phyloP scores from a whole-genome alignment of 352 stramenopile species.

The Phytophthora niederhauseri region DNA sequence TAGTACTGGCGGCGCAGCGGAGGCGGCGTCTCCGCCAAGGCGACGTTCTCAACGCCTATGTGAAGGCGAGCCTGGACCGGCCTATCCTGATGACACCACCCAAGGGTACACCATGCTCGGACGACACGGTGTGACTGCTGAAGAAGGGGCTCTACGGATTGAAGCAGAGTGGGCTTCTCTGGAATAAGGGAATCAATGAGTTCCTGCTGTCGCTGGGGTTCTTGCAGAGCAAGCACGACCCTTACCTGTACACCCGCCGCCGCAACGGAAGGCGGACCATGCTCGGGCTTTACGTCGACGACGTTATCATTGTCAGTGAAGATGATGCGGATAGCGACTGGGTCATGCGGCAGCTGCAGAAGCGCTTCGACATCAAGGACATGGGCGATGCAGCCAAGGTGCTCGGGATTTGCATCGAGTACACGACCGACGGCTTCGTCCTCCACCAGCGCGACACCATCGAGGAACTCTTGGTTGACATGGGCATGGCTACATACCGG shows the following conservation, averaged over 20 bases:
- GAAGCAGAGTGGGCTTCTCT: conserved; percentile 6
- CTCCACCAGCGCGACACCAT: neutral
- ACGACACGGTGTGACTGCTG: neutral
- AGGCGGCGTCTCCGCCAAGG: no score
- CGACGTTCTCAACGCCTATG: no score
- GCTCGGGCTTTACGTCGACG: neutral
- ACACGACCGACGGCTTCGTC: neutral
- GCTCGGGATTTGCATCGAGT: neutral
- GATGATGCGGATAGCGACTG: neutral
- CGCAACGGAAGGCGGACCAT: neutral
- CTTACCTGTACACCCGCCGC: neutral
- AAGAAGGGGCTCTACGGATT: neutral
- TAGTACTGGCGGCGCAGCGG: no score
- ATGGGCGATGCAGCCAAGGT: neutral
- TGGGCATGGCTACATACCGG: conserved; percentile 11
- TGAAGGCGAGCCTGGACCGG: no score
- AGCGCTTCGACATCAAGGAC: neutral
- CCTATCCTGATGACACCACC: neutral
- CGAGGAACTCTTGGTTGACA: neutral
- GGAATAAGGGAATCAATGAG: conserved; percentile 7
- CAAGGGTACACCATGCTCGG: neutral
- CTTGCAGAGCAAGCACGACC: neutral
- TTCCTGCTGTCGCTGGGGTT: neutral
- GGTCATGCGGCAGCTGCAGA: neutral
- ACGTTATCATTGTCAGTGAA: neutral